These are phyloP conservation scores for Luffa acutangula DNA, from an alignment of 306 rosid species.

Conservation along the genomic window DNA sequence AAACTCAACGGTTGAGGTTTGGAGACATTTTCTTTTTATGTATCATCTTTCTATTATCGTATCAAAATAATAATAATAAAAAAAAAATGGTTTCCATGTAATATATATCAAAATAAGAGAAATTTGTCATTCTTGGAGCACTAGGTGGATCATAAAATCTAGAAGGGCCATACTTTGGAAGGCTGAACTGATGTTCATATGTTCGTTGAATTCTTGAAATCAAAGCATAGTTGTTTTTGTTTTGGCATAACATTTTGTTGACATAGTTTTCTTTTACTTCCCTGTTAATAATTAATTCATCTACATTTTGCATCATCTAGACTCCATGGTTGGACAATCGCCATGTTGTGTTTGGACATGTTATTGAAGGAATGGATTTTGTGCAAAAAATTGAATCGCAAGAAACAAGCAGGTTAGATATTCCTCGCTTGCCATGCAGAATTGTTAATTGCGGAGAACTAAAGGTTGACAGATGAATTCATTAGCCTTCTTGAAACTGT, in stretches of 20 bases:
- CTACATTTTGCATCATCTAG: constrained; percentile 25
- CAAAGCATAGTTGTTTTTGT: neutral
- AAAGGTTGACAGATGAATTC: constrained; percentile 37
- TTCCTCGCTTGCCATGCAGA: constrained; percentile 71
- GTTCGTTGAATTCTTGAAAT: neutral
- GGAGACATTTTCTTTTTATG: neutral
- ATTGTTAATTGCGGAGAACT: constrained; percentile 67
- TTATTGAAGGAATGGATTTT: constrained; percentile 70
- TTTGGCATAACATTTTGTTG: neutral
- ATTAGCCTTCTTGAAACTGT: neutral
- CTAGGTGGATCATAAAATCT: neutral
- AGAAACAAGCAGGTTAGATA: constrained; percentile 66
- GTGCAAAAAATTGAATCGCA: constrained; percentile 60
- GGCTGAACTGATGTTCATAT: neutral
- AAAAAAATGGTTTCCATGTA: neutral
- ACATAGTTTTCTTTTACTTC: constrained; percentile 4
- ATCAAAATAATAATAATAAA: neutral
- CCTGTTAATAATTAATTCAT: neutral
- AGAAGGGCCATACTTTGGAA: neutral
- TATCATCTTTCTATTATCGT: neutral
- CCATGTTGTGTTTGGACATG: constrained; percentile 79
- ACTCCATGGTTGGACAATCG: constrained; percentile 94
- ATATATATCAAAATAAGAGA: neutral
- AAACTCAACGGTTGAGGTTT: neutral
- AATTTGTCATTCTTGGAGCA: neutral